Evolutionary conservation across 140 eudicot genomes (phyloP).

Genomic region (Senecio squalidus): DNA sequence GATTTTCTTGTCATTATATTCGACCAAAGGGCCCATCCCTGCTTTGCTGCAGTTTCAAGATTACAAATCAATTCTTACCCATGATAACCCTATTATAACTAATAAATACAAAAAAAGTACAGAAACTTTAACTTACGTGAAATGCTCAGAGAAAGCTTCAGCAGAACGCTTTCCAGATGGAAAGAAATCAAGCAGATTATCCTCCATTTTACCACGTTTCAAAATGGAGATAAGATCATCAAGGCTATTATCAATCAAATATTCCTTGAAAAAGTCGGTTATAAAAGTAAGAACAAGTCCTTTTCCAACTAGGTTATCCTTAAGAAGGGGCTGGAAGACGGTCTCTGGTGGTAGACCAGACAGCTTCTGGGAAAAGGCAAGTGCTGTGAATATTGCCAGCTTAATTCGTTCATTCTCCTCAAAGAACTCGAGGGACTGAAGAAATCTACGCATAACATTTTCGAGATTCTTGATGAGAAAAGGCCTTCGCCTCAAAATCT

Average conservation of each 20-base stretch:
- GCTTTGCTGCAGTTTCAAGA: conserved; percentile 60
- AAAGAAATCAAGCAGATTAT: conserved; percentile 82
- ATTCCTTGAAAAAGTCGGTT: conserved; percentile 95
- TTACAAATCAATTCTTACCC: not conserved
- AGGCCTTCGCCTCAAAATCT: conserved; percentile 89
- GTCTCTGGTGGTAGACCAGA: conserved; percentile 99
- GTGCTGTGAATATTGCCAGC: conserved; percentile 94
- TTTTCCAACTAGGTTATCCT: conserved; percentile 92
- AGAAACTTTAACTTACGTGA: conserved; percentile 55
- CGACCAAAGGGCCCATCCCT: conserved; percentile 69
- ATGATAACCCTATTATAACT: too few species aligned
- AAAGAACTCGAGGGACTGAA: conserved; percentile 94
- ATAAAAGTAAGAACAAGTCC: conserved; percentile 89
- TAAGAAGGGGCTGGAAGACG: conserved; percentile 93
- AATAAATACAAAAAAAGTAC: not conserved
- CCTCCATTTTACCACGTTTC: conserved; percentile 94
- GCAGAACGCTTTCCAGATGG: conserved; percentile 87
- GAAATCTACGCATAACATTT: conserved; percentile 89
- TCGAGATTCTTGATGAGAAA: conserved; percentile 93
- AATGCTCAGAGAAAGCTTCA: conserved; percentile 95
- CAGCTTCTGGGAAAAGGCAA: conserved; percentile 94
- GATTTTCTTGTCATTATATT: conserved; percentile 78
- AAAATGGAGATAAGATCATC: conserved; percentile 90
- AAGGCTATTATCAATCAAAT: conserved; percentile 89
- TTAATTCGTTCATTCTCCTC: conserved; percentile 90